Evolutionary conservation across 495 filamentous ascomycete species (phyloP).

Genomic region (Beverwykella pulmonaria): DNA sequence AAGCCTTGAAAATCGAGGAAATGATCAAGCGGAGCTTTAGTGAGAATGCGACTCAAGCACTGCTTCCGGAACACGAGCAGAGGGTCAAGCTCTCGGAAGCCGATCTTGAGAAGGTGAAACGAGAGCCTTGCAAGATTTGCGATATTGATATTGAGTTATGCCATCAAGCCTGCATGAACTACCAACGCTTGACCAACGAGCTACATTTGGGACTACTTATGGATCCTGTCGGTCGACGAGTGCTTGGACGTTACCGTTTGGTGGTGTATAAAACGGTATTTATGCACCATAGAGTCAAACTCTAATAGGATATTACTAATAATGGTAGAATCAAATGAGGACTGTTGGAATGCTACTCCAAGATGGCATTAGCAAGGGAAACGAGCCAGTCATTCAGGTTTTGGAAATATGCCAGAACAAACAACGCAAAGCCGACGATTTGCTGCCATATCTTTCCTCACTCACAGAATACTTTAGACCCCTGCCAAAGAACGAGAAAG

Average conservation of each 20-base stretch:
- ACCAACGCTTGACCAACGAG: constrained; percentile 69
- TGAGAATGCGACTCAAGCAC: constrained; percentile 95
- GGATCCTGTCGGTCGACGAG: constrained; percentile 76
- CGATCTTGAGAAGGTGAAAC: constrained; percentile 84
- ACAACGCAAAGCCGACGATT: constrained; percentile 71
- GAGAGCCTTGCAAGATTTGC: constrained; percentile 80
- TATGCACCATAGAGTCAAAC: background rate
- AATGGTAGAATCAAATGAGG: constrained; percentile 69
- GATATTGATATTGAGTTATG: constrained; percentile 75
- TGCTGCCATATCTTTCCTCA: constrained; percentile 73
- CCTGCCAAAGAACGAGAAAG: constrained; percentile 53
- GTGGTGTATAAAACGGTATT: constrained; percentile 70
- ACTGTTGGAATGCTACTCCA: constrained; percentile 77
- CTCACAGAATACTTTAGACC: constrained; percentile 64
- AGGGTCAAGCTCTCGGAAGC: constrained; percentile 90
- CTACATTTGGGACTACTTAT: constrained; percentile 70
- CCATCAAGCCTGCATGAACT: constrained; percentile 79
- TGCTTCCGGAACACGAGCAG: constrained; percentile 93
- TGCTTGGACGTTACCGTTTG: constrained; percentile 72
- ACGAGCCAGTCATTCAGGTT: constrained; percentile 69
- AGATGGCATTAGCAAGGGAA: constrained; percentile 66
- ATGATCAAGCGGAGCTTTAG: constrained; percentile 99
- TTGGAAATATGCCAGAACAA: constrained; percentile 69
- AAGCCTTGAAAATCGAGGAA: constrained; percentile 97
- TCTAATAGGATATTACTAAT: constrained; percentile 17